These are phyloP conservation scores for Candida xyloterini DNA, from an alignment of 805 yeast species.

Conservation along the genomic window DNA sequence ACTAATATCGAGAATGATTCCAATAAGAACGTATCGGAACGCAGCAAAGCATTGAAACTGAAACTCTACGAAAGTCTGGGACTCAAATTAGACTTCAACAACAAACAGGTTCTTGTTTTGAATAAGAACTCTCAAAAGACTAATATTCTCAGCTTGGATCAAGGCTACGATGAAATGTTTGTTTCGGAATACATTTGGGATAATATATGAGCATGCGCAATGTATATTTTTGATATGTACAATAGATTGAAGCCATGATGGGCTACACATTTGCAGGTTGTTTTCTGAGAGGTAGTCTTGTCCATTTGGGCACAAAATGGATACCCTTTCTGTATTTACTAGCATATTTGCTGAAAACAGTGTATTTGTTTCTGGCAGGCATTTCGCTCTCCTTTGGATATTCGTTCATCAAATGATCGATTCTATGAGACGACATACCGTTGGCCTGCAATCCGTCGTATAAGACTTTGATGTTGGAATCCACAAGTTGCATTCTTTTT, in stretches of 20 bases:
- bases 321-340: slow-evolving; percentile 83
- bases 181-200: slow-evolving; percentile 81
- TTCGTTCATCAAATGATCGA: slow-evolving; percentile 38
- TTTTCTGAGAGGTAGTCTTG: slow-evolving; percentile 74
- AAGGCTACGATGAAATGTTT: slow-evolving; percentile 61
- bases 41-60: slow-evolving; percentile 48
- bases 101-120: slow-evolving; percentile 45
- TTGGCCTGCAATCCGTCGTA: slow-evolving; percentile 44
- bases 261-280: slow-evolving; percentile 66
- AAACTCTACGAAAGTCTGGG: slow-evolving; percentile 63
- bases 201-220: slow-evolving; percentile 34
- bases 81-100: slow-evolving; percentile 41
- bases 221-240: slow-evolving; percentile 13
- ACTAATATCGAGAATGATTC: slow-evolving; percentile 11
- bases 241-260: slow-evolving; percentile 5
- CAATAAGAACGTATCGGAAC: slow-evolving; percentile 28
- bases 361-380: slow-evolving; percentile 80
- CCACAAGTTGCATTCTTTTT: slow-evolving; percentile 78
- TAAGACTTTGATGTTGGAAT: slow-evolving; percentile 66
- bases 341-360: slow-evolving; percentile 72
- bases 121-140: slow-evolving; percentile 46
- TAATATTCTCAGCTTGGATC: slow-evolving; percentile 48
- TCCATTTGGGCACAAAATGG: slow-evolving; percentile 90
- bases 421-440: slow-evolving; percentile 32
- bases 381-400: slow-evolving; percentile 81